Percentiles rank a stretch among this genome's conserved stretches.
Evolutionary conservation across 805 yeast genomes (phyloP).

Genomic region (Nakazawaea molendinolei): DNA sequence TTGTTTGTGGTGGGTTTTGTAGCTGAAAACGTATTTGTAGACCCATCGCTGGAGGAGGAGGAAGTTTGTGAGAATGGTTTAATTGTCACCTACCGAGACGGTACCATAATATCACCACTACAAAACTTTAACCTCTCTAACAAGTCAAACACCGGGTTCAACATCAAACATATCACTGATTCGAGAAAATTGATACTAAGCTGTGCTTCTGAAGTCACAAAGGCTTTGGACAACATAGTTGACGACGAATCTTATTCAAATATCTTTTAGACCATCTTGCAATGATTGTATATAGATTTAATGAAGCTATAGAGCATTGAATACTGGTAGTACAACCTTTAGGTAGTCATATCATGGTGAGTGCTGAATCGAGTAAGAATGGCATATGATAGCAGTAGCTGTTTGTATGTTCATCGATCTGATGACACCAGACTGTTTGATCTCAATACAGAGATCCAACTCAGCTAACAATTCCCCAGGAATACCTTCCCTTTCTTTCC

Average conservation of each 20-base stretch:
- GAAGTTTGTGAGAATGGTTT: conserved; percentile 83
- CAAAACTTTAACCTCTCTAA: conserved; percentile 56
- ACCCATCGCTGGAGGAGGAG: conserved; percentile 86
- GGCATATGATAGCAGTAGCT: conserved; percentile 91
- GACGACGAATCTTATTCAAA: conserved; percentile 6
- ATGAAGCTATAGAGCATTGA: too few relatives aligned
- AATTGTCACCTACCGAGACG: conserved; percentile 62
- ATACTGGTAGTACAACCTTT: conserved; percentile 16
- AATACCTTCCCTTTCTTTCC: conserved; percentile 86
- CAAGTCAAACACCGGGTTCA: conserved; percentile 49
- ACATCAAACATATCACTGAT: conserved; percentile 37
- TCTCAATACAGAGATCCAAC: conserved; percentile 82
- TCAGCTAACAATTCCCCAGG: conserved; percentile 81
- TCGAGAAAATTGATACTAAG: conserved; percentile 52
- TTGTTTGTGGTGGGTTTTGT: conserved; percentile 71
- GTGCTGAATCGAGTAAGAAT: conserved; percentile 75
- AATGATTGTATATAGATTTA: not conserved
- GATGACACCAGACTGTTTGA: conserved; percentile 86
- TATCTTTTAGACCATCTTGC: conserved; percentile 8
- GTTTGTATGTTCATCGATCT: conserved; percentile 97
- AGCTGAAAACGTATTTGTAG: conserved; percentile 63
- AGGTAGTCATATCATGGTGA: too few relatives aligned
- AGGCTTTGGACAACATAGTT: conserved; percentile 46
- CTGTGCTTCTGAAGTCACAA: conserved; percentile 56
- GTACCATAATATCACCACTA: conserved; percentile 67